These are phyloP conservation scores for Ogataea haglerorum DNA, from an alignment of 805 yeast genomes.

Conservation along the genomic window DNA sequence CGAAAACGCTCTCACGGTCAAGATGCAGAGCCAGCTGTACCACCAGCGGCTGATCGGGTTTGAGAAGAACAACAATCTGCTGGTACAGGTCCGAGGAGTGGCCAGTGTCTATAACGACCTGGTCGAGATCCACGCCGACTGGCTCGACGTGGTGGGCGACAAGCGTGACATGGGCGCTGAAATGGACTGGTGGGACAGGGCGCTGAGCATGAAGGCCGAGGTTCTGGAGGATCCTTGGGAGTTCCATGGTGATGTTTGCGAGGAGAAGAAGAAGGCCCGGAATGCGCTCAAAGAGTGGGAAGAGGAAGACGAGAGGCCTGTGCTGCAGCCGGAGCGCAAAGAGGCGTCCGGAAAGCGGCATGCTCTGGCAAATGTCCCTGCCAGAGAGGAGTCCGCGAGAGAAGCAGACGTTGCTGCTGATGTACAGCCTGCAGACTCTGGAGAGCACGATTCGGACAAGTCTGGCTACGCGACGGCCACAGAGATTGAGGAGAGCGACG, in stretches of 20 bases:
- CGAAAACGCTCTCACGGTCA: slow-evolving; percentile 24
- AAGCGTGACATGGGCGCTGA: slow-evolving; percentile 28
- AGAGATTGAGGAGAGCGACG: neutral
- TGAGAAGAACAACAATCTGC: slow-evolving; percentile 23
- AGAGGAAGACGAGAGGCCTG: neutral
- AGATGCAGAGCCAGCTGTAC: slow-evolving; percentile 20
- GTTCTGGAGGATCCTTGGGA: slow-evolving; percentile 35
- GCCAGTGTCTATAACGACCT: slow-evolving; percentile 13
- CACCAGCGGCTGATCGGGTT: slow-evolving; percentile 20
- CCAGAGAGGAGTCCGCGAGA: too few relatives aligned
- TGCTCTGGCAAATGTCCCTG: too few relatives aligned
- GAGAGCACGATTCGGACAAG: neutral
- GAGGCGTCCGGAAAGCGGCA: too few relatives aligned
- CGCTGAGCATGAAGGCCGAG: slow-evolving; percentile 23
- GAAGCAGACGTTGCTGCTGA: neutral
- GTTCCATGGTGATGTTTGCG: slow-evolving; percentile 16
- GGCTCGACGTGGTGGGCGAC: slow-evolving; percentile 24
- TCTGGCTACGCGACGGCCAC: neutral
- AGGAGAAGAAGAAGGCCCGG: slow-evolving; percentile 6
- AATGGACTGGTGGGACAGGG: slow-evolving; percentile 36
- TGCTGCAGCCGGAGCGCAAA: too few relatives aligned
- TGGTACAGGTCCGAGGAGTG: slow-evolving; percentile 30
- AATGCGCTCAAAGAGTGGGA: neutral
- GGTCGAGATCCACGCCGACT: slow-evolving; percentile 33
- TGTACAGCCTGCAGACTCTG: neutral